These are phyloP conservation scores for Trichoderma asperellum DNA, from an alignment of 2,329 filamentous ascomycete species.

Conservation along the genomic window DNA sequence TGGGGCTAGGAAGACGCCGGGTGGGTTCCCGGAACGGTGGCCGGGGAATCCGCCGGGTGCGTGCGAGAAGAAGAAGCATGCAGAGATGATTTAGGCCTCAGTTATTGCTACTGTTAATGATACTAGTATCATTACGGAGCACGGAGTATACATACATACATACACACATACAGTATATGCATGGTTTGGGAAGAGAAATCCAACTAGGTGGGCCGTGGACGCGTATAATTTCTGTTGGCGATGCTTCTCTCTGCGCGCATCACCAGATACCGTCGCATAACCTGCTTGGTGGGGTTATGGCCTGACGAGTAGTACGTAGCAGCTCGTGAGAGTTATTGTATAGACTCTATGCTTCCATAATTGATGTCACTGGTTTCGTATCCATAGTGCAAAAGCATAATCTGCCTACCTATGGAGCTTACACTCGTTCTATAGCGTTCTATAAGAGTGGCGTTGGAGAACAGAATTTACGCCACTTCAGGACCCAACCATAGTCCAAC, in stretches of 20 bases:
- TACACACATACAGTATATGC: not conserved
- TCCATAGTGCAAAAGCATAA: not conserved
- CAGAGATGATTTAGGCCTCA: not conserved
- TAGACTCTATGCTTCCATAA: not conserved
- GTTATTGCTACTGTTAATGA: not conserved
- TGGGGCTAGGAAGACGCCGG: not conserved
- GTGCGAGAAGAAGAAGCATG: too few species aligned
- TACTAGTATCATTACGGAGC: not conserved
- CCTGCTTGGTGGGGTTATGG: not conserved
- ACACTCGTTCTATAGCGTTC: not conserved
- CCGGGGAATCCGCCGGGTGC: constrained; percentile 4
- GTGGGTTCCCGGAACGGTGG: constrained; percentile 20
- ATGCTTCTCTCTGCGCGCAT: not conserved
- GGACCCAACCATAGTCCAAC: not conserved
- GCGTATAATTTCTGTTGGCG: not conserved
- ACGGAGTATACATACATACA: not conserved
- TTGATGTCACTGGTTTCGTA: not conserved
- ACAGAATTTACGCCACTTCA: not conserved
- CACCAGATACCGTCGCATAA: constrained; percentile 2
- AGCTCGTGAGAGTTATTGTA: not conserved
- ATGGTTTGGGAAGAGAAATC: not conserved
- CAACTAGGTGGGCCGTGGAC: not conserved
- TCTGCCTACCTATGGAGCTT: not conserved
- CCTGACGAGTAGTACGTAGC: not conserved
- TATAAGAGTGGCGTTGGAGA: not conserved